These are phyloP conservation scores for Pyricularia sp. DNA, from an alignment of 2,329 filamentous ascomycete species.

Conservation along the genomic window DNA sequence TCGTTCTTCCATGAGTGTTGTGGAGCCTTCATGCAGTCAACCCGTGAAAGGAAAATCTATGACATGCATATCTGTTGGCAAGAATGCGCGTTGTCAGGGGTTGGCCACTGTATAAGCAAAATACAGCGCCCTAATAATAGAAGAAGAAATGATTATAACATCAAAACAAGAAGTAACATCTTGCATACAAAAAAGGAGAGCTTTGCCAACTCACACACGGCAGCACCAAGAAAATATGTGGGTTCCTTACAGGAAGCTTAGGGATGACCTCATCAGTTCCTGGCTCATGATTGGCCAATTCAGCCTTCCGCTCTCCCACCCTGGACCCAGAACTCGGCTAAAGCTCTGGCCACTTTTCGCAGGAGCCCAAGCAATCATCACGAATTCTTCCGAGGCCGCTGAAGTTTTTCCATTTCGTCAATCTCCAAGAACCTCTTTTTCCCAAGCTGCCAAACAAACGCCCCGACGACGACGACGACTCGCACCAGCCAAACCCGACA, in stretches of 20 bases:
- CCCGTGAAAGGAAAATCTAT: neutral
- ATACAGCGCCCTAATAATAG: neutral
- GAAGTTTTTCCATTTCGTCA: conserved; percentile 18
- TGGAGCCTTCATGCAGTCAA: neutral
- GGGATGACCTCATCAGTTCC: conserved; percentile 9
- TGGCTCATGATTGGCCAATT: conserved; percentile 13
- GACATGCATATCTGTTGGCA: neutral
- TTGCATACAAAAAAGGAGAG: neutral
- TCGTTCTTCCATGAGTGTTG: neutral
- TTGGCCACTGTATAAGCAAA: neutral
- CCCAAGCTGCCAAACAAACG: conserved; percentile 6
- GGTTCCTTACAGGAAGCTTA: neutral
- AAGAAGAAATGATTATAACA: neutral
- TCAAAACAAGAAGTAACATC: neutral
- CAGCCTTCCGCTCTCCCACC: neutral
- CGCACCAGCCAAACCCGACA: conserved; percentile 4
- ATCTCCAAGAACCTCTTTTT: conserved; percentile 9
- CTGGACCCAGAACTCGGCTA: conserved; percentile 11
- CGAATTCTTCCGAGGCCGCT: conserved; percentile 23
- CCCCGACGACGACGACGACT: conserved; percentile 3
- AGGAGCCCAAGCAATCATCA: conserved; percentile 8
- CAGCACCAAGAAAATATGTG: neutral
- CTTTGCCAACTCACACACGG: neutral
- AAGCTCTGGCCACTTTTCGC: conserved; percentile 11
- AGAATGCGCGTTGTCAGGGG: neutral